Percentiles rank a stretch among this genome's conserved stretches.
These are phyloP conservation scores for Colletotrichum theobromicola DNA, from an alignment of 2,329 filamentous ascomycete species.

Conservation along the genomic window DNA sequence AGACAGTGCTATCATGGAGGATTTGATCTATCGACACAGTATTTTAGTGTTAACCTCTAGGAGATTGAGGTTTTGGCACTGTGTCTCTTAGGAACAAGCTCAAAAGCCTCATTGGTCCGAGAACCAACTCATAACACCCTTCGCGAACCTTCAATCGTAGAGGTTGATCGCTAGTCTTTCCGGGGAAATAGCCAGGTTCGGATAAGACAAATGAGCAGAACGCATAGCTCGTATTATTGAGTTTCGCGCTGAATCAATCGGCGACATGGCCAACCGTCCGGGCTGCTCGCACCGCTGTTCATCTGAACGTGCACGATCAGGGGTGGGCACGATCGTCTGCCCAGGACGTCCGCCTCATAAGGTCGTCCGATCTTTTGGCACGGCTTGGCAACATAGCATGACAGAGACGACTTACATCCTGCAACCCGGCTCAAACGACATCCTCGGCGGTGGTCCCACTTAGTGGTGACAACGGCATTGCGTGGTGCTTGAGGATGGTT, in stretches of 20 bases:
- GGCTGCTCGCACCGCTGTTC: not conserved
- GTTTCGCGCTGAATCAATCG: not conserved
- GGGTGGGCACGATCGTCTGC: not conserved
- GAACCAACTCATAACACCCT: rapidly evolving
- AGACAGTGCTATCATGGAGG: rapidly evolving
- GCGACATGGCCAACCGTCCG: not conserved
- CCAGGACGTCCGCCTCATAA: not conserved
- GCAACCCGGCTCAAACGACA: not conserved
- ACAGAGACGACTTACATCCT: not conserved
- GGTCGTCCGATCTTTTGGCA: not conserved
- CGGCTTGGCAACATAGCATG: not conserved
- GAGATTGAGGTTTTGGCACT: too few relatives aligned
- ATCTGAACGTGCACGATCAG: not conserved
- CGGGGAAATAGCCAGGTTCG: too few relatives aligned
- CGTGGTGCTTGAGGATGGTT: not conserved
- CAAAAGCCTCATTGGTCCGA: not conserved
- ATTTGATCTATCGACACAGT: not conserved
- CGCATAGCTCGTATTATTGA: not conserved
- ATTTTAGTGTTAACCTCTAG: too few relatives aligned
- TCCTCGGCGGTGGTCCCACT: not conserved
- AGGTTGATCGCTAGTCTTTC: too few relatives aligned
- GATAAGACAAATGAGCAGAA: too few relatives aligned
- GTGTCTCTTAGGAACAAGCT: not conserved
- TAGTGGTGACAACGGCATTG: not conserved
- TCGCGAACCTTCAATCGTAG: not conserved